These are phyloP conservation scores for Verticillium dahliae DNA, from an alignment of 2,329 filamentous ascomycete species.

Conservation along the genomic window DNA sequence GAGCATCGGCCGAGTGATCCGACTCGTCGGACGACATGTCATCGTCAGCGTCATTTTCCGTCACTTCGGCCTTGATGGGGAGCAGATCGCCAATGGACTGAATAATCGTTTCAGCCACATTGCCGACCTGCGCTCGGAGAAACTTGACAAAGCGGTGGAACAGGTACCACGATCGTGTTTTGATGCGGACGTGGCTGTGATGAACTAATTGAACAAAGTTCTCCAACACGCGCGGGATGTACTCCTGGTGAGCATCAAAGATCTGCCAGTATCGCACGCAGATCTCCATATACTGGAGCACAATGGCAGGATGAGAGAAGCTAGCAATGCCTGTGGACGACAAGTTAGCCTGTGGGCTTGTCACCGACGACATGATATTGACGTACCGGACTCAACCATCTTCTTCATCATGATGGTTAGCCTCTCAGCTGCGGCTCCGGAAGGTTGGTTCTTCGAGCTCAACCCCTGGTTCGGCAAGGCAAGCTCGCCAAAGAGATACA, in stretches of 20 bases:
- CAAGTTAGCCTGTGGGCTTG: not conserved
- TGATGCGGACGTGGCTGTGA: conserved; percentile 79
- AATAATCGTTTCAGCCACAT: conserved; percentile 86
- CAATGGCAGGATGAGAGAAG: conserved; percentile 83
- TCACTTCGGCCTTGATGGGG: conserved; percentile 82
- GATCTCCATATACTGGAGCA: conserved; percentile 97
- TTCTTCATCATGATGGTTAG: conserved; percentile 89
- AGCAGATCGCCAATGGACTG: conserved; percentile 84
- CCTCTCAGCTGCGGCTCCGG: conserved; percentile 70
- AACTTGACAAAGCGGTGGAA: conserved; percentile 92
- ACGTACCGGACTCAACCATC: conserved; percentile 85
- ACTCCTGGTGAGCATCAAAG: conserved; percentile 76
- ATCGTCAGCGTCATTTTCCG: conserved; percentile 71
- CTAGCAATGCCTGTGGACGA: conserved; percentile 62
- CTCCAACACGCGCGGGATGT: conserved; percentile 82
- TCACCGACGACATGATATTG: conserved; percentile 2
- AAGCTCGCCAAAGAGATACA: conserved; percentile 92
- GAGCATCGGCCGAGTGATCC: conserved; percentile 80
- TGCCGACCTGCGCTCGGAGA: conserved; percentile 74
- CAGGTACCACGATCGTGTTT: conserved; percentile 91
- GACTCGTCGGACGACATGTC: conserved; percentile 95
- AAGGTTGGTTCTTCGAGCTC: conserved; percentile 79
- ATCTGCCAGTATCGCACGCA: conserved; percentile 90
- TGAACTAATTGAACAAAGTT: conserved; percentile 89
- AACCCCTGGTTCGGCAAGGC: conserved; percentile 83